Conservation (phyloP, 2,329 filamentous ascomycete species). For the Cladophialophora psammophila region DNA sequence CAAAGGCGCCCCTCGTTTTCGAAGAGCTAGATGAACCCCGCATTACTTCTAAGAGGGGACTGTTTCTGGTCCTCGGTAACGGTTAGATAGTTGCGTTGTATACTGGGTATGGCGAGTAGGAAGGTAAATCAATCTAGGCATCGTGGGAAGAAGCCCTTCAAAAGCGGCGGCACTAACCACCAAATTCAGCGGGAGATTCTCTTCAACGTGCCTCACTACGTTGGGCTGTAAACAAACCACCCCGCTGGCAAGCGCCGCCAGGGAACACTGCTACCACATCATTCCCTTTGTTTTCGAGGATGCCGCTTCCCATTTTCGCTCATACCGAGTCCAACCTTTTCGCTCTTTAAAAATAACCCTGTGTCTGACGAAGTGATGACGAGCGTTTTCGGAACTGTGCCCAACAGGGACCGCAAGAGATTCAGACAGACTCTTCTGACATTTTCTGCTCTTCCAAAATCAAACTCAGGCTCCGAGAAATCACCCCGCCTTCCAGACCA, state of each 20-base stretch:
- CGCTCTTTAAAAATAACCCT: not conserved
- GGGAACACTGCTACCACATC: not conserved
- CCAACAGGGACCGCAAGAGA: not conserved
- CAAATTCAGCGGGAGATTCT: too few relatives aligned
- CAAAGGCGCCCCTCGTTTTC: constrained; percentile 21
- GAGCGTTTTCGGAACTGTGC: not conserved
- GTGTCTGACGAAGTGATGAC: not conserved
- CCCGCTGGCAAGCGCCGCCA: not conserved
- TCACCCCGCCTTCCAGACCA: too few relatives aligned
- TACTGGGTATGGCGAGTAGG: not conserved
- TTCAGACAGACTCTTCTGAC: not conserved
- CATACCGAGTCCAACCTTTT: not conserved
- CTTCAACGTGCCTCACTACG: too few relatives aligned
- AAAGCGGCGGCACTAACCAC: constrained; percentile 9
- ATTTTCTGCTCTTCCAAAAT: not conserved
- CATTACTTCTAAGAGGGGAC: constrained; percentile 17
- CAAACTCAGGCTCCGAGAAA: not conserved
- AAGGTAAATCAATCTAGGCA: not conserved
- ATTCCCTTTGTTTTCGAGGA: not conserved
- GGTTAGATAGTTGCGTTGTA: not conserved
- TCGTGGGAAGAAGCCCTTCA: constrained; percentile 13
- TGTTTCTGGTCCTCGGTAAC: constrained; percentile 23
- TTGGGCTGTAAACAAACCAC: too few relatives aligned
- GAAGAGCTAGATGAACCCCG: constrained; percentile 20
- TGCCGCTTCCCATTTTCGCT: not conserved